These are phyloP conservation scores for Ilex aquifolium DNA, from an alignment of 257 asterid genomes.

Conservation along the genomic window DNA sequence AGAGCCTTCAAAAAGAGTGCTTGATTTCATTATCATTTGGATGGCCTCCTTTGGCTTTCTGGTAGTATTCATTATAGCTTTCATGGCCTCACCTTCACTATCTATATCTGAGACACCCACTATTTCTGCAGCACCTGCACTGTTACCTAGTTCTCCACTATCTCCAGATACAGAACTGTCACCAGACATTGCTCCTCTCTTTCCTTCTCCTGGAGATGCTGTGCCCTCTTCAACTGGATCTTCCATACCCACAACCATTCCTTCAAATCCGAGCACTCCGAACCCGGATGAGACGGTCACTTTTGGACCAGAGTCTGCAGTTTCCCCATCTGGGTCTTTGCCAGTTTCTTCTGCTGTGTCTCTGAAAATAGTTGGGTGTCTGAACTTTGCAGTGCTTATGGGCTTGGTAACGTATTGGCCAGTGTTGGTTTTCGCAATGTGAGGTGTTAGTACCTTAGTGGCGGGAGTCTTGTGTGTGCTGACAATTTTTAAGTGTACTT, in stretches of 20 bases:
- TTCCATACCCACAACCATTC: neutral
- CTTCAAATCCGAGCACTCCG: neutral
- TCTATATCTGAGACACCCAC: neutral
- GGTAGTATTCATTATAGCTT: neutral
- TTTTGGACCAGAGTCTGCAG: no score
- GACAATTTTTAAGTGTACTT: no score
- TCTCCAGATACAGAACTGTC: neutral
- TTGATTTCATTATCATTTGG: neutral
- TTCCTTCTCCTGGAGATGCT: neutral
- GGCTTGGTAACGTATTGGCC: no score
- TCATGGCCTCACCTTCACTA: neutral
- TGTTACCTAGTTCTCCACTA: neutral
- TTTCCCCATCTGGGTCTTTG: no score
- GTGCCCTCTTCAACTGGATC: neutral
- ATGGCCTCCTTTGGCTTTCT: neutral
- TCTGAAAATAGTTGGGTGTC: no score
- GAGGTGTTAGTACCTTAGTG: no score
- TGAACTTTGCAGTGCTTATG: no score
- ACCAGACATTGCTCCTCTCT: neutral
- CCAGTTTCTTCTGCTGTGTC: no score
- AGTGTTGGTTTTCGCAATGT: no score
- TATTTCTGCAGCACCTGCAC: neutral
- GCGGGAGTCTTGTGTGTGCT: no score
- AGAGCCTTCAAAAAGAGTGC: neutral
- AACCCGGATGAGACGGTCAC: no score